Evolutionary conservation across 768 basidiomycete species (phyloP), one percentile per base, ranked within the genome.

Genomic region (Serendipita sp.): DNA sequence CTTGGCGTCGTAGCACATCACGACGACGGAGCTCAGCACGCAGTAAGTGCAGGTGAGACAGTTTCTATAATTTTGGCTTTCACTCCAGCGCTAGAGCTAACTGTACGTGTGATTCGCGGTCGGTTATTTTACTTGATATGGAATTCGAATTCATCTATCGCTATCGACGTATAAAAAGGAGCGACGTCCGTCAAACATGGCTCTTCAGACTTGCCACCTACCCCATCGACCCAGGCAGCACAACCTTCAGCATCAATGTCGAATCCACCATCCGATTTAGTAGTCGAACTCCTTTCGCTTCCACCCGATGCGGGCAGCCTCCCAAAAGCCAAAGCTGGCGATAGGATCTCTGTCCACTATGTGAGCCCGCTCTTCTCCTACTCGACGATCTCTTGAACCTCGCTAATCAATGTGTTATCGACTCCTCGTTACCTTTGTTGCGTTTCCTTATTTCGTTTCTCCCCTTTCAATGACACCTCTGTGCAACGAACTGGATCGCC

Each of bases 241-340:
- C 55, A 23, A 27, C 10, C 55, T 11, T 34, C 55, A 3, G 34
- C 23, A 11, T 27, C 18, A 29, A 60, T 27, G 11, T 75, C 73
- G 8, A 75, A 80, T 62, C 72, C 77, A 6, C 84, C 83, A 2
- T 75, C 72, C 0, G 79, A 83, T 66, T 80, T 91, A 37, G 67
- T 76, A 45, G 83, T 88, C 27, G 81, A 88, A 37, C 81, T 80
- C 34, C 85, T 83, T 0, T 80, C 75, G 68, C 70, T 74, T 66
- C 88, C 88, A 1, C 76, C 78, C 0, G 75, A 78, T 70, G 55
- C 75, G 1, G 65, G 73, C 36, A 82, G 78, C 68, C 82, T 86
- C 1, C 69, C 73, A 36, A 48, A 50, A 36, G 31, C 50, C 31
- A 60, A 65, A 31, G 64, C 34, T 8, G 10, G 33, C 44, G n/a